A percentile compares a stretch with the other conserved stretches of the same genome.
Evolutionary conservation across 805 yeast species (phyloP).

Genomic region (Maudiozyma bulderi): DNA sequence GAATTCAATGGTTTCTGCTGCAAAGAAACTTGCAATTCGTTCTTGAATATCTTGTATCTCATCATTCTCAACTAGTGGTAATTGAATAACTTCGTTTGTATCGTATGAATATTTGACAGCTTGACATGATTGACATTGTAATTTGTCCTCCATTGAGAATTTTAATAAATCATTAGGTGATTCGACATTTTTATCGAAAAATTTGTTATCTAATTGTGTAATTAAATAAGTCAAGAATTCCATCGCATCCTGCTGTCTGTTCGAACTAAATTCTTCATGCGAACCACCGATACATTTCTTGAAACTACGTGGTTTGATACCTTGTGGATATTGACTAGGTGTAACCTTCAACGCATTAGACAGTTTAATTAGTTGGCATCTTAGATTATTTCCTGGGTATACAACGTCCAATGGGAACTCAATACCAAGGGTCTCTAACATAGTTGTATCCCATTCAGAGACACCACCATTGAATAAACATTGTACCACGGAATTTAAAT

Average conservation of each 20-base stretch:
- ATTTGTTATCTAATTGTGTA: slow-evolving; percentile 47
- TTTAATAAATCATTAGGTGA: slow-evolving; percentile 48
- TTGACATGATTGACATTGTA: slow-evolving; percentile 45
- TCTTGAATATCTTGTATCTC: slow-evolving; percentile 34
- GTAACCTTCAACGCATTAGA: slow-evolving; percentile 60
- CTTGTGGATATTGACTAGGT: slow-evolving; percentile 50
- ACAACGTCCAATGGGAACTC: slow-evolving; percentile 32
- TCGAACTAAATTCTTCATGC: slow-evolving; percentile 75
- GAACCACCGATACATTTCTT: slow-evolving; percentile 67
- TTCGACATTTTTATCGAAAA: slow-evolving; percentile 22
- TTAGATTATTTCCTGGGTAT: slow-evolving; percentile 55
- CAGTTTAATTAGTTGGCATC: slow-evolving; percentile 68
- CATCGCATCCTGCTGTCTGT: slow-evolving; percentile 90
- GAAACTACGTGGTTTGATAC: slow-evolving; percentile 68
- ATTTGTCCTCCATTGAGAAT: slow-evolving; percentile 54
- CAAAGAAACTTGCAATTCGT: slow-evolving; percentile 41
- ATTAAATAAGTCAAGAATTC: slow-evolving; percentile 70
- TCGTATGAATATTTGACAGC: slow-evolving; percentile 50
- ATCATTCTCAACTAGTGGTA: slow-evolving; percentile 45
- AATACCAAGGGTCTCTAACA: slow-evolving; percentile 10
- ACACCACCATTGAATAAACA: slow-evolving; percentile 41
- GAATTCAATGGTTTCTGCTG: slow-evolving; percentile 51
- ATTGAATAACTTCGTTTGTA: slow-evolving; percentile 45
- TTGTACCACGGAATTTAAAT: slow-evolving; percentile 74
- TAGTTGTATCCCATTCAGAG: slow-evolving; percentile 29